These are phyloP conservation scores for Neoascochyta sp. DNA, from an alignment of 2,329 filamentous ascomycete species.

Conservation along the genomic window DNA sequence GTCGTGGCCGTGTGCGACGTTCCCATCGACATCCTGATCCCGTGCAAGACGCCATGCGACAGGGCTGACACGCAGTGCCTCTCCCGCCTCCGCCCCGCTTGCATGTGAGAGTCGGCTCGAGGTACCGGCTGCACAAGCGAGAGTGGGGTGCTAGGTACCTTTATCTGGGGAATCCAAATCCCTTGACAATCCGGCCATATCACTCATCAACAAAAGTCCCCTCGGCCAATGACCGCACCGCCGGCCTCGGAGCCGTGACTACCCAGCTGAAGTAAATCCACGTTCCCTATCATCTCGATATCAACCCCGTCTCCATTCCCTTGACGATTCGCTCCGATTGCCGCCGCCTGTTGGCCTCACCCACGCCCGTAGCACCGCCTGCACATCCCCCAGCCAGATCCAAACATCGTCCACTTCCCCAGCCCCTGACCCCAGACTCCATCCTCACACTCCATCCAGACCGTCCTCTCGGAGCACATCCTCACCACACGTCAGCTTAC, in stretches of 20 bases:
- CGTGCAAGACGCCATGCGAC: constrained; percentile 7
- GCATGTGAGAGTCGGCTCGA: constrained; percentile 15
- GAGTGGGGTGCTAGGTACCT: constrained; percentile 19
- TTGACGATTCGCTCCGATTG: too few relatives aligned
- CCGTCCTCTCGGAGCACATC: too few relatives aligned
- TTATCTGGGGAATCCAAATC: constrained; percentile 20
- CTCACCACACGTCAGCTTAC: too few relatives aligned
- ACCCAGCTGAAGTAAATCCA: constrained; percentile 20
- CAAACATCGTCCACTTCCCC: too few relatives aligned
- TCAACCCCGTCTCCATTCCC: constrained; percentile 2
- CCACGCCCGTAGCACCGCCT: too few relatives aligned
- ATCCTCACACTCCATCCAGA: too few relatives aligned
- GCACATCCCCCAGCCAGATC: too few relatives aligned
- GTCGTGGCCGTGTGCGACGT: constrained; percentile 4
- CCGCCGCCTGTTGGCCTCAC: too few relatives aligned
- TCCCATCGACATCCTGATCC: too few relatives aligned
- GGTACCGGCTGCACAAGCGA: constrained; percentile 7
- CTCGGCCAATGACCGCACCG: constrained; percentile 18
- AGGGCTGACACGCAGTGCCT: constrained; percentile 5
- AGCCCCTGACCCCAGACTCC: too few relatives aligned
- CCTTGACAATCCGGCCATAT: constrained; percentile 17
- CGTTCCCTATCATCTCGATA: constrained; percentile 15
- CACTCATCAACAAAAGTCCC: constrained; percentile 9
- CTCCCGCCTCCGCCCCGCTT: constrained; percentile 8
- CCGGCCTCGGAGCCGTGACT: constrained; percentile 30